phyloP scores from a whole-genome alignment of 1,284 basidiomycete genomes.

The Tilletia walkeri region DNA sequence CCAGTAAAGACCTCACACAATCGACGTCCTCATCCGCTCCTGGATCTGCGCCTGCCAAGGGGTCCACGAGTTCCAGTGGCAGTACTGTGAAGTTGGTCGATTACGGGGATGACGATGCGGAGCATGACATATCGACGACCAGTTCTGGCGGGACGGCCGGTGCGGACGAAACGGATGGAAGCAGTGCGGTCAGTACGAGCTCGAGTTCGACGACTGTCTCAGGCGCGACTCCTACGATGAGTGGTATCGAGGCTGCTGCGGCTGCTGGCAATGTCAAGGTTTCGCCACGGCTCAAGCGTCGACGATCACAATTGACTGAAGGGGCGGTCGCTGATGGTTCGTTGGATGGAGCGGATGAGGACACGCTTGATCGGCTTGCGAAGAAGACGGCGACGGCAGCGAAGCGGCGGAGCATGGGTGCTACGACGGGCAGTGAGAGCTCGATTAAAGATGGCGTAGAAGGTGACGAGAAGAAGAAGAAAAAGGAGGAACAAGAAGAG shows the following conservation, averaged over 20 bases:
- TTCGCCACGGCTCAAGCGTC: neutral
- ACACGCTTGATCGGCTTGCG: slow-evolving; percentile 7
- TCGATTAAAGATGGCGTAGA: neutral
- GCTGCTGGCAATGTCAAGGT: neutral
- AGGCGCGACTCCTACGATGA: neutral
- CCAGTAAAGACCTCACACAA: slow-evolving; percentile 54
- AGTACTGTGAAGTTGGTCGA: slow-evolving; percentile 65
- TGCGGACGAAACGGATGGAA: slow-evolving; percentile 50
- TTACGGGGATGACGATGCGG: slow-evolving; percentile 69
- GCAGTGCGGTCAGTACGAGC: neutral
- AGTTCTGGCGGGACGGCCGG: slow-evolving; percentile 44
- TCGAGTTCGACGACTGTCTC: slow-evolving; percentile 12
- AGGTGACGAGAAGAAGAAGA: neutral
- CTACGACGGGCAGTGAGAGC: neutral
- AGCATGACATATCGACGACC: slow-evolving; percentile 24
- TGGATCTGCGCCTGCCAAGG: neutral
- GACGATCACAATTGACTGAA: neutral
- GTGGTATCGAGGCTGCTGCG: neutral
- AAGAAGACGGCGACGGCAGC: slow-evolving; percentile 15
- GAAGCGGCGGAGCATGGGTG: neutral
- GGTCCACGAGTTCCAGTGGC: slow-evolving; percentile 59
- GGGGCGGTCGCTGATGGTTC: neutral
- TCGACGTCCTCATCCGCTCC: neutral
- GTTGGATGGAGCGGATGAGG: slow-evolving; percentile 11
- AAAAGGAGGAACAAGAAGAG: neutral